Percentiles rank a stretch among this genome's conserved stretches.
Conservation (phyloP, 2,329 filamentous ascomycete species). For the Ceratocystis colombiana region DNA sequence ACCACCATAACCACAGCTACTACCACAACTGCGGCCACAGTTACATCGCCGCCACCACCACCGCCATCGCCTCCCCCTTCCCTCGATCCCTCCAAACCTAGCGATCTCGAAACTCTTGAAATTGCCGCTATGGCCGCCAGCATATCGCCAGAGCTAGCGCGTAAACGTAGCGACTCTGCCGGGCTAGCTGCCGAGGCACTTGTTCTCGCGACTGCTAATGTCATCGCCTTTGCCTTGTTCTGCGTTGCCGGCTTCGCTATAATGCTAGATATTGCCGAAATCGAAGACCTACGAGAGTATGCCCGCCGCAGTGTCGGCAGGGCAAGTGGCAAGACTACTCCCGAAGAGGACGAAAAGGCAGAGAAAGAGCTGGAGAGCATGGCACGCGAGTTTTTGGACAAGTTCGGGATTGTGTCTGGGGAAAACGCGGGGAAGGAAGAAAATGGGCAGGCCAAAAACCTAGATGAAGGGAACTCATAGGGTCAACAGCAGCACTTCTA, state of each 20-base stretch:
- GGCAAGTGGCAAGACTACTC: slow-evolving; percentile 31
- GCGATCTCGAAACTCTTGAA: slow-evolving; percentile 30
- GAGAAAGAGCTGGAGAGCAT: slow-evolving; percentile 54
- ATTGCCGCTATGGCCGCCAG: slow-evolving; percentile 29
- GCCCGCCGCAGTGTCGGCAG: slow-evolving; percentile 38
- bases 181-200: slow-evolving; percentile 74
- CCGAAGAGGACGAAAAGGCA: slow-evolving; percentile 36
- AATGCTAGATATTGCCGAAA: slow-evolving; percentile 62
- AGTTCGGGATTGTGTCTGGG: slow-evolving; percentile 31
- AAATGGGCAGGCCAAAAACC: not conserved
- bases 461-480: not conserved
- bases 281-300: slow-evolving; percentile 52
- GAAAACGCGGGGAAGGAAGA: not conserved
- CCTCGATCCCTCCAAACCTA: slow-evolving; percentile 24
- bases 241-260: slow-evolving; percentile 62
- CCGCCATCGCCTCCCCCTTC: slow-evolving; percentile 22
- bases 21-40: not conserved
- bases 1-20: not conserved
- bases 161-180: slow-evolving; percentile 46
- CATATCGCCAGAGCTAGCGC: slow-evolving; percentile 19
- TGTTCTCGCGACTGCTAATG: slow-evolving; percentile 77
- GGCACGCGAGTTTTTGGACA: slow-evolving; percentile 50
- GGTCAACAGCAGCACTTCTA: not conserved
- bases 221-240: slow-evolving; percentile 65
- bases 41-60: not conserved